Percentiles rank a stretch among this genome's conserved stretches.
These are phyloP conservation scores for Kwoniella dejecticola DNA, from an alignment of 768 basidiomycete species.

Conservation along the genomic window DNA sequence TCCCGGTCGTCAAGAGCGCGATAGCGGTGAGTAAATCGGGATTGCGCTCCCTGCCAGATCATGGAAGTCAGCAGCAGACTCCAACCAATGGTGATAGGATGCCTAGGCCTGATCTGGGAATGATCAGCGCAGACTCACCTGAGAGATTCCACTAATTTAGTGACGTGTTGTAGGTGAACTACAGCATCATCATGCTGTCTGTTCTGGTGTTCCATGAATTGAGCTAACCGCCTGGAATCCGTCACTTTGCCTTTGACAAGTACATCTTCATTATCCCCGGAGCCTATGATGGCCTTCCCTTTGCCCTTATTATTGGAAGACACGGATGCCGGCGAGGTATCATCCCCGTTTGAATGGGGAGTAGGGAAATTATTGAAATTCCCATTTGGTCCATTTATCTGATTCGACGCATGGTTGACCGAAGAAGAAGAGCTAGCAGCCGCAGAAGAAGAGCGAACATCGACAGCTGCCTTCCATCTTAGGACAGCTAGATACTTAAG, in stretches of 20 bases:
- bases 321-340: slow-evolving; percentile 32
- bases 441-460: slow-evolving; percentile 16
- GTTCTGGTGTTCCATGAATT: slow-evolving; percentile 48
- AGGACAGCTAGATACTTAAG: slow-evolving; percentile 48
- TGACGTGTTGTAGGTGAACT: slow-evolving; percentile 65
- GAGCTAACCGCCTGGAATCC: slow-evolving; percentile 42
- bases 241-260: slow-evolving; percentile 39
- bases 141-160: slow-evolving; percentile 72
- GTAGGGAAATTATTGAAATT: slow-evolving; percentile 36
- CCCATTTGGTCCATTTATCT: not conserved
- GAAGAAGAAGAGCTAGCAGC: slow-evolving; percentile 2
- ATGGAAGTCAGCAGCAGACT: not conserved
- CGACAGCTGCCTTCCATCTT: slow-evolving; percentile 47
- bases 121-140: too few species aligned
- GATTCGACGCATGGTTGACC: not conserved
- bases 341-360: slow-evolving; percentile 40
- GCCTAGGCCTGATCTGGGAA: too few species aligned
- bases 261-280: not conserved
- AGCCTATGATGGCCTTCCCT: slow-evolving; percentile 29
- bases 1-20: slow-evolving; percentile 81
- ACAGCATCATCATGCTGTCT: slow-evolving; percentile 76
- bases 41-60: slow-evolving; percentile 83
- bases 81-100: slow-evolving; percentile 1
- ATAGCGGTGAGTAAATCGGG: slow-evolving; percentile 90
- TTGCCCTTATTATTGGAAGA: slow-evolving; percentile 17